A percentile compares a stretch with the other conserved stretches of the same genome.
phyloP scores from a whole-genome alignment of 257 asterid species.

The Solanum etuberosum region DNA sequence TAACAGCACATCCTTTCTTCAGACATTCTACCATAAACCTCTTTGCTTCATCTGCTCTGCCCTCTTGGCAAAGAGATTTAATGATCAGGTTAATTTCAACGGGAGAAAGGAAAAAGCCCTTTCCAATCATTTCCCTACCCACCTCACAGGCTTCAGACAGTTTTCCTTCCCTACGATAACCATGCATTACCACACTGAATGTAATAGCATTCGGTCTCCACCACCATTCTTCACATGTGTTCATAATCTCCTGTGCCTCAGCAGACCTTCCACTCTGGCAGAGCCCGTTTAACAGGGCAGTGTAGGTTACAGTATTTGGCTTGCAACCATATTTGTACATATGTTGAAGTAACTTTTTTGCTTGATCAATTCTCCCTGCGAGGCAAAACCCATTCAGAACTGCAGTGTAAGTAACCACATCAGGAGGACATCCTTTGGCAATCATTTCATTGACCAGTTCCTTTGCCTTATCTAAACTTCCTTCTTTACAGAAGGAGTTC shows the following conservation, averaged over 20 bases:
- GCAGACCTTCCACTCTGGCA: slow-evolving; percentile 57
- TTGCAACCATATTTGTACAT: slow-evolving; percentile 78
- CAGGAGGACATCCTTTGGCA: slow-evolving; percentile 64
- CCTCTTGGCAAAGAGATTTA: slow-evolving; percentile 52
- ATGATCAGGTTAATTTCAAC: slow-evolving; percentile 81
- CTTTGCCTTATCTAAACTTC: slow-evolving; percentile 58
- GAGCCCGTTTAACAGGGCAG: slow-evolving; percentile 72
- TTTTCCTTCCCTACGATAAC: slow-evolving; percentile 87
- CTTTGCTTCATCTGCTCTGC: slow-evolving; percentile 45
- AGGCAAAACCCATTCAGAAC: slow-evolving; percentile 65
- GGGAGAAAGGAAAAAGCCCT: slow-evolving; percentile 66
- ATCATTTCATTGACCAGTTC: slow-evolving; percentile 74
- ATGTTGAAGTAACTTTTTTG: slow-evolving; percentile 63
- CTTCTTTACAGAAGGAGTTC: slow-evolving; percentile 57
- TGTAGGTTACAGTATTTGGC: slow-evolving; percentile 78
- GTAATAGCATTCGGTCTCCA: slow-evolving; percentile 87
- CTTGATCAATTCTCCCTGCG: slow-evolving; percentile 52
- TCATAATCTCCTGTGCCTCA: slow-evolving; percentile 85
- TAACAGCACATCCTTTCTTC: slow-evolving; percentile 72
- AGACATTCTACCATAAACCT: slow-evolving; percentile 68
- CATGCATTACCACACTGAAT: slow-evolving; percentile 75
- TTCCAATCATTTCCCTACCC: slow-evolving; percentile 59
- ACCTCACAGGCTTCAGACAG: slow-evolving; percentile 63
- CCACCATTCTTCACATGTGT: slow-evolving; percentile 62
- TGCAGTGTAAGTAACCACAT: slow-evolving; percentile 91